A percentile compares a stretch with the other conserved stretches of the same genome.
These are phyloP conservation scores for Agaricus subrufescens DNA, from an alignment of 768 basidiomycete genomes.

Conservation along the genomic window DNA sequence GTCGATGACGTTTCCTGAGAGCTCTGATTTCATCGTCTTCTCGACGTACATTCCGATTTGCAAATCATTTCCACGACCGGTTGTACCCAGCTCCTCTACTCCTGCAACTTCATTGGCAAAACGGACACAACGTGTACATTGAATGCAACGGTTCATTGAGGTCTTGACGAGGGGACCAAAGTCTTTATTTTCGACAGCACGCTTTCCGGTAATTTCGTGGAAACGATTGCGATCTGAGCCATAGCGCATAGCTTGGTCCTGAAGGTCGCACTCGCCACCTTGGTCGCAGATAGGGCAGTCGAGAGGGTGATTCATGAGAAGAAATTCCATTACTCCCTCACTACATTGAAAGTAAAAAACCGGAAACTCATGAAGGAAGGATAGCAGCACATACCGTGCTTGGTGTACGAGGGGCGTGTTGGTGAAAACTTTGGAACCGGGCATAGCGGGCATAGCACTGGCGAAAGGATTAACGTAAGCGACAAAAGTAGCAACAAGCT, in stretches of 20 bases:
- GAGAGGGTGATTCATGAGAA: constrained; percentile 94
- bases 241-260: constrained; percentile 99
- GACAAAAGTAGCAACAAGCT: neutral
- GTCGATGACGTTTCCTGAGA: constrained; percentile 96
- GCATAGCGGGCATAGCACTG: constrained; percentile 98
- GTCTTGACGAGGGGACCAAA: constrained; percentile 98
- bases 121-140: constrained; percentile 98
- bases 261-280: constrained; percentile 97
- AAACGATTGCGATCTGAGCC: constrained; percentile 96
- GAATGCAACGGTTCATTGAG: constrained; percentile 98
- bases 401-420: constrained; percentile 89
- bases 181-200: constrained; percentile 97
- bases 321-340: constrained; percentile 99
- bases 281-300: constrained; percentile 99
- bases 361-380: constrained; percentile 4
- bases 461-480: constrained; percentile 5
- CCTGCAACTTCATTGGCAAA: constrained; percentile 99
- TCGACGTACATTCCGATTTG: constrained; percentile 99
- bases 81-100: constrained; percentile 95
- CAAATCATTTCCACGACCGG: constrained; percentile 95
- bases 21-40: constrained; percentile 95
- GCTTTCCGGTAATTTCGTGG: constrained; percentile 98
- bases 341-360: constrained; percentile 32
- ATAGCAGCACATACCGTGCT: constrained; percentile 50
- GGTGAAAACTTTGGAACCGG: constrained; percentile 87